These are phyloP conservation scores for Talaromyces liani DNA, from an alignment of 495 filamentous ascomycete species.

Conservation along the genomic window DNA sequence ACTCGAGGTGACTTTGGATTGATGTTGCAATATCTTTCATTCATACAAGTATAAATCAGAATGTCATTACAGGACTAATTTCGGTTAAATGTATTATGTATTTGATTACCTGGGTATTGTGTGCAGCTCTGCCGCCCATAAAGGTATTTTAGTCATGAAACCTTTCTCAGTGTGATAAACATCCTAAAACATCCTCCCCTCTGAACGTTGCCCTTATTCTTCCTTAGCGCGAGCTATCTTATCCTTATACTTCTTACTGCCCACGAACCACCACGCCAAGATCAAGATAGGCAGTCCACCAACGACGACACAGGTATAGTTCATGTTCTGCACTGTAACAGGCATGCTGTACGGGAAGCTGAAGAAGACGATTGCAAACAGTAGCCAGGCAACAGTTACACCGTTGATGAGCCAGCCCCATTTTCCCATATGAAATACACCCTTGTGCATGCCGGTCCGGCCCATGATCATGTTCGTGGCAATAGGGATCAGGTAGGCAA, in stretches of 20 bases:
- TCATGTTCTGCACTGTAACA: constrained; percentile 53
- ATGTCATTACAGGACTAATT: too few relatives aligned
- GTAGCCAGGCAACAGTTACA: constrained; percentile 25
- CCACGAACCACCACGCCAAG: constrained; percentile 29
- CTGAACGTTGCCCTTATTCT: neutral
- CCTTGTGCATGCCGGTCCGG: constrained; percentile 30
- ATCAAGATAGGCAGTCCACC: constrained; percentile 45
- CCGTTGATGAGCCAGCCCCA: constrained; percentile 24
- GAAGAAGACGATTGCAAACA: constrained; percentile 54
- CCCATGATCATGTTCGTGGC: constrained; percentile 20
- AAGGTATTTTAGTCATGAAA: too few relatives aligned
- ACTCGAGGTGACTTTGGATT: too few relatives aligned
- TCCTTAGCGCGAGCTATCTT: constrained; percentile 6
- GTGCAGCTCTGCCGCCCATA: too few relatives aligned
- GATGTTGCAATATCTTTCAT: too few relatives aligned
- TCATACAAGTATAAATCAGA: too few relatives aligned
- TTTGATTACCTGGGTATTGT: too few relatives aligned
- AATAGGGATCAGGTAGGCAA: constrained; percentile 32
- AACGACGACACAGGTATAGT: constrained; percentile 60
- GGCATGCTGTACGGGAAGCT: constrained; percentile 62
- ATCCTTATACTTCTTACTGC: constrained; percentile 21
- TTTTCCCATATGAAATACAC: constrained; percentile 32
- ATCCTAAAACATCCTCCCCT: neutral
- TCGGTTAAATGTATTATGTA: too few relatives aligned
- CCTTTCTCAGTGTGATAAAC: neutral